These are phyloP conservation scores for Backusella circina DNA, from an alignment of 192 early-diverging fungal genomes.

Conservation along the genomic window DNA sequence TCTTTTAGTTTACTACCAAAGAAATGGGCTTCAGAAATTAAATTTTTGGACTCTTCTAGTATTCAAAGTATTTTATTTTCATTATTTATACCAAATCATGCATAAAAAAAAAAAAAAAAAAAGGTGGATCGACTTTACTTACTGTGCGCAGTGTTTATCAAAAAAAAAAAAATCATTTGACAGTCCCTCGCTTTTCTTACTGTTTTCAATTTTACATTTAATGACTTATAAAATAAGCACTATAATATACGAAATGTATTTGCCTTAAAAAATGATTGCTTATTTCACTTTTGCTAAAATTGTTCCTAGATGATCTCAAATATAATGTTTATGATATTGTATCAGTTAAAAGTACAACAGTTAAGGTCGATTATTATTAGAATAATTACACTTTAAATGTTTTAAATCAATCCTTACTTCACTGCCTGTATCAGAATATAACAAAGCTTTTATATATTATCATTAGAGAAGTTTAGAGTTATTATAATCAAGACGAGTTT, in stretches of 20 bases:
- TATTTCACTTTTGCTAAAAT: too few species aligned
- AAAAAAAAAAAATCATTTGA: background rate
- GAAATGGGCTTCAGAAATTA: background rate
- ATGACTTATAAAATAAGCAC: background rate
- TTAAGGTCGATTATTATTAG: background rate
- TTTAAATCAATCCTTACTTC: background rate
- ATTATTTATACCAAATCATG: background rate
- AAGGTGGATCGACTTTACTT: background rate
- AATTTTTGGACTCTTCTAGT: background rate
- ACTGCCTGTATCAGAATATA: background rate
- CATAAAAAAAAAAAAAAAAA: background rate
- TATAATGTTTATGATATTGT: background rate
- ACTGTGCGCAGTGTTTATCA: background rate
- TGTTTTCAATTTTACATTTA: background rate
- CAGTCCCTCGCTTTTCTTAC: background rate
- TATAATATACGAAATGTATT: too few species aligned
- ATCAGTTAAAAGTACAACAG: background rate
- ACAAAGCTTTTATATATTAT: background rate
- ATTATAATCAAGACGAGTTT: background rate
- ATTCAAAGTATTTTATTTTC: background rate
- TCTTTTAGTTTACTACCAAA: background rate
- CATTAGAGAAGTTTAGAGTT: background rate
- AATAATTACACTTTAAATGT: background rate
- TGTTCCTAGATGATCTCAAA: background rate
- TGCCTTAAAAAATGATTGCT: too few species aligned